Base-by-base conservation (phyloP, 2,329 filamentous ascomycete genomes). In the Alternaria sp. region DNA sequence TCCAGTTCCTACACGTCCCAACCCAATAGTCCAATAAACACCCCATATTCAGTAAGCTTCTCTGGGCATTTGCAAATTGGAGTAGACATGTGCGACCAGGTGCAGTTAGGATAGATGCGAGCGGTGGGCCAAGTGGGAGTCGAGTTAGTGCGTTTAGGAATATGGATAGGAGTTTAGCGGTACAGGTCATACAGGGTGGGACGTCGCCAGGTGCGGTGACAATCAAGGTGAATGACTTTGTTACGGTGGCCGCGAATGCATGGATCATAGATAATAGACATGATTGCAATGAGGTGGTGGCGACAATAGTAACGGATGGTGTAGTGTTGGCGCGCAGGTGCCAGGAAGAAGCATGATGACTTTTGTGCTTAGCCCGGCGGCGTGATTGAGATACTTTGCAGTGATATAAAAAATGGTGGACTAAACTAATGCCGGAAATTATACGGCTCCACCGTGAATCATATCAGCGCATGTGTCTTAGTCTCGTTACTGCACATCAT, bases 61-160 rank as follows among this genome's bases (percentile, higher is more conserved):
- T 80, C 6, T 81, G 78, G 78, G 79, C 79, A 0, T 76, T 80
- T 46, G 79, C 78, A 4, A 77, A 78, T 51, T 81, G 77, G 69
- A 68, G 65, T 49, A 67, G 76, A 23, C 76, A 76, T 64, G 75
- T 80, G 5, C 62, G 78, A 14, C 77, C 76, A 1, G 78, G 77
- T 11, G 77, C 79, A 7, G 65, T 71, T 17, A 70, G 79, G 26
- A 66, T 81, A 21, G 74, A 67, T 1, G 70, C 75, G 5, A 68
- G 64, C 13, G 75, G 77, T 3, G 68, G 67, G 13, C 69, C 68
- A 21, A 57, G 41, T 34, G 71, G 67, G 1, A 65, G 74, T 36
- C 75, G 72, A 37, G 69, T 76, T 4, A 72, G 66, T 40, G 75
- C 76, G 24, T 77, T 77, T 42, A 65, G 59, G 49, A 77, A 76